A percentile compares a stretch with the other conserved stretches of the same genome.
These are phyloP conservation scores for Eudorina sp. DNA, from an alignment of 139 green algal species.

Conservation along the genomic window DNA sequence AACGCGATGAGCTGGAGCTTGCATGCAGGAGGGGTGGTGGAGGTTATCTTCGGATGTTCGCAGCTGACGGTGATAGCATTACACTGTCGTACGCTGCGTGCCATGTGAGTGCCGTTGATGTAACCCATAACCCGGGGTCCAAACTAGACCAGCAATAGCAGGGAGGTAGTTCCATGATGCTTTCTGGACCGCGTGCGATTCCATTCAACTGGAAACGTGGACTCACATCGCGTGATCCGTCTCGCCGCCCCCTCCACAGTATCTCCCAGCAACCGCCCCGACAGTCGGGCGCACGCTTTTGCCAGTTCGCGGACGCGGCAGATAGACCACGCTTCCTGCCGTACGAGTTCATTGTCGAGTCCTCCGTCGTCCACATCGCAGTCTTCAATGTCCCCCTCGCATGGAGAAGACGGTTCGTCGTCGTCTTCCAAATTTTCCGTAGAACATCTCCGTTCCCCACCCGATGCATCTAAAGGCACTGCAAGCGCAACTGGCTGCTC, in stretches of 20 bases:
- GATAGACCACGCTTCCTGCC: not conserved
- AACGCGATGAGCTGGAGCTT: no score
- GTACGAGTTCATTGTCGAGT: not conserved
- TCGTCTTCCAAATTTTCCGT: not conserved
- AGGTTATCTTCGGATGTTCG: no score
- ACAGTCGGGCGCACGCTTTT: conserved; percentile 22
- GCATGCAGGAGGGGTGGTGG: no score
- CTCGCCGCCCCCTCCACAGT: conserved; percentile 8
- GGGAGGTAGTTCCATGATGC: no score
- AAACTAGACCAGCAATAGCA: no score
- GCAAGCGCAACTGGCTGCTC: not conserved
- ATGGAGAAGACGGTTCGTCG: not conserved
- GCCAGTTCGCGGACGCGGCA: conserved; percentile 13
- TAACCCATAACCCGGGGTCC: no score
- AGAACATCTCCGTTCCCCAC: not conserved
- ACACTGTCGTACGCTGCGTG: no score
- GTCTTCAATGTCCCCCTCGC: not conserved
- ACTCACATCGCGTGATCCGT: conserved; percentile 21
- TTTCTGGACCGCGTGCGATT: no score
- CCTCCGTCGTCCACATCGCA: not conserved
- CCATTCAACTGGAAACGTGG: no score
- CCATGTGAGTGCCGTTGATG: no score
- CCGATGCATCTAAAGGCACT: not conserved
- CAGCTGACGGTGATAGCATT: no score
- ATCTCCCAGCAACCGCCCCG: not conserved